Base-by-base conservation (phyloP, 768 basidiomycete species). In the Coprinellus micaceus region DNA sequence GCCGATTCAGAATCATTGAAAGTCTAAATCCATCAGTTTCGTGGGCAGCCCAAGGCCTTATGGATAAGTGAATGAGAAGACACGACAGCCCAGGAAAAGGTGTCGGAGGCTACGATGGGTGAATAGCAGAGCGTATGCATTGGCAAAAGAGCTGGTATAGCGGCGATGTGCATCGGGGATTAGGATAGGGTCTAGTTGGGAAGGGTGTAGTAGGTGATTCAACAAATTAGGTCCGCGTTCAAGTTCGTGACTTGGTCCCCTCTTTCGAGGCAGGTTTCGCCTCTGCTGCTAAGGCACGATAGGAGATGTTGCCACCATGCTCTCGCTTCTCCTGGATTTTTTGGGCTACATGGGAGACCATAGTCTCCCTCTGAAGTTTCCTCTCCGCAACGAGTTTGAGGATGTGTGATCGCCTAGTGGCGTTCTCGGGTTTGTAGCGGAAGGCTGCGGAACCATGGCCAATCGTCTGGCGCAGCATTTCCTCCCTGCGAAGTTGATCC, bases 341-440 rank as follows among this genome's bases (percentile, higher is more conserved):
- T 11, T 63, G 55, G 29, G 68, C 73, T 61, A 73, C 71, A 24
- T 64, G 64, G 7, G 68, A 52, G 22, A 81, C 68, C 36, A 77
- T 63, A 12, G 58, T 61, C 60, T 81, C 78, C 57, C 77, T 68
- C 65, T 70, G 66, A 53, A 67, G 69, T 57, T 75, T 67, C 47
- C 76, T 71, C 58, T 78, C 76, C 19, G 74, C 72, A 54, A 81
- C 70, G 12, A 77, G 58, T 19, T 73, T 70, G 41, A 80, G 58
- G 40, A 80, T 77, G 52, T 77, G 74, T n/a, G 76, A 74, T 29
- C 77, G 72, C 60, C 76, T 77, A 39, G 76, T 75, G 13, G 73
- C 71, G 50, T 70, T 64, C n/a, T 74, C 73, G 15, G 71, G 71
- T 28, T 74, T 75, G 64, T 76, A 69, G 45, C 74, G 72, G 72